Evolutionary conservation across 1,139 yeast genomes (phyloP), one percentile per base, ranked within the genome.

Genomic region (Zygoascus hellenicus): DNA sequence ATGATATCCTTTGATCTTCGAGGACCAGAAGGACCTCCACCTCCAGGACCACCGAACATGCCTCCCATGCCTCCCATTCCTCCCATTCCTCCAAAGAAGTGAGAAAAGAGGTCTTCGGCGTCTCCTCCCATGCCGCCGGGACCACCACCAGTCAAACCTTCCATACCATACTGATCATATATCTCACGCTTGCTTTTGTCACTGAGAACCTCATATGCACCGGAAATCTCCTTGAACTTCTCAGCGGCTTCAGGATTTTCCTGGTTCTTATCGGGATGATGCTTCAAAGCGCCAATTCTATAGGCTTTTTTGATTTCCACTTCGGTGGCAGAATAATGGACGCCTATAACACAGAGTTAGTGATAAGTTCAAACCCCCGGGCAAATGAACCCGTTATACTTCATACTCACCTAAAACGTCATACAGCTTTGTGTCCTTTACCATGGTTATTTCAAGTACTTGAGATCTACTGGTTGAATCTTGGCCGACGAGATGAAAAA

Each of bases 241-340:
- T 92, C 98, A 48, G 96, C 95, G 34, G 96, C 97, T 58, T 78
- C 82, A 63, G 86, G 96, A 49, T 89, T 85, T 43, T 78, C 76
- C 49, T 83, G 83, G 64, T 83, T 83, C 76, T 92, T 92, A 71
- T 92, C 98, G 52, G 98, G 98, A 67, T 92, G 98, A 71, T 80
- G 85, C 64, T 86, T 90, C 63, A 92, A 77, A 17, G 98, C 98
- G 44, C 87, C 79, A 61, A 86, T 80, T 75, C 97, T 83, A 73
- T 92, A 92, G 16, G 97, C 97, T 68, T 92, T 92, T 70, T 90
- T 92, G 67, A 92, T 81, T 68, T 90, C 95, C 41, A 78, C 69
- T 47, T 86, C 96, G 29, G 80, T 71, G 37, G 97, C 97, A 48
- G 75, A 75, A 46, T 88, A 81, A 29, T 85, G 63, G 44, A 90